phyloP scores from a whole-genome alignment of 495 filamentous ascomycete genomes.

The Penicillium canescens region DNA sequence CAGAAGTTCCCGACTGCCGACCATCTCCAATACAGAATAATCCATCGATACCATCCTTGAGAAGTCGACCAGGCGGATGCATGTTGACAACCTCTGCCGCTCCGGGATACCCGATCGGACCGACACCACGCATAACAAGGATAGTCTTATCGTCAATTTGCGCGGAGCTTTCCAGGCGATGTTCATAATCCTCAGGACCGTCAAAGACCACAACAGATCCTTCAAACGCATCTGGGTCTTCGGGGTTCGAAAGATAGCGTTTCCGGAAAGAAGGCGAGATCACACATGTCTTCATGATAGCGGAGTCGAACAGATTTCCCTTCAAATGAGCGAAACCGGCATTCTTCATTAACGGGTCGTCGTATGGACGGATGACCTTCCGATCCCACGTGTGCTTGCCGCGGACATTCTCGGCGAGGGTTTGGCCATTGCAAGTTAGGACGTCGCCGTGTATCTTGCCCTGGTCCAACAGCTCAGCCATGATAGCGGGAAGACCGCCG shows the following conservation, averaged over 20 bases:
- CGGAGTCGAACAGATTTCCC: constrained; percentile 53
- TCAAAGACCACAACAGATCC: constrained; percentile 53
- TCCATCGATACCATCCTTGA: constrained; percentile 48
- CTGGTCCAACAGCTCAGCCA: constrained; percentile 52
- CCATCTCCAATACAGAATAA: constrained; percentile 58
- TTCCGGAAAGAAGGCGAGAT: constrained; percentile 50
- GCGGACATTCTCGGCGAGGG: constrained; percentile 41
- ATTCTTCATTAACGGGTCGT: constrained; percentile 46
- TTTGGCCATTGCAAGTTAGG: constrained; percentile 46
- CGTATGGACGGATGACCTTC: constrained; percentile 43
- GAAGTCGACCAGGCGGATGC: constrained; percentile 48
- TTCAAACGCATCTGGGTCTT: constrained; percentile 55
- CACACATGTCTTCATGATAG: constrained; percentile 59
- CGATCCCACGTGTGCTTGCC: constrained; percentile 47
- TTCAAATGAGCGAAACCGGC: constrained; percentile 53
- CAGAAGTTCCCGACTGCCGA: constrained; percentile 56
- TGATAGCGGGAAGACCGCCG: constrained; percentile 54
- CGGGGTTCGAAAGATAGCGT: constrained; percentile 48
- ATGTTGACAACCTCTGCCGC: constrained; percentile 60
- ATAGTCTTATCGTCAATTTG: constrained; percentile 51
- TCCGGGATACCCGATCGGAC: constrained; percentile 55
- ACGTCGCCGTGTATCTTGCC: constrained; percentile 40
- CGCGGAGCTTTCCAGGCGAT: constrained; percentile 45
- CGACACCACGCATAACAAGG: constrained; percentile 54
- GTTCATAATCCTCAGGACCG: constrained; percentile 53